Base-by-base conservation (phyloP, 2,329 filamentous ascomycete species). In the Alternaria ethzedia region DNA sequence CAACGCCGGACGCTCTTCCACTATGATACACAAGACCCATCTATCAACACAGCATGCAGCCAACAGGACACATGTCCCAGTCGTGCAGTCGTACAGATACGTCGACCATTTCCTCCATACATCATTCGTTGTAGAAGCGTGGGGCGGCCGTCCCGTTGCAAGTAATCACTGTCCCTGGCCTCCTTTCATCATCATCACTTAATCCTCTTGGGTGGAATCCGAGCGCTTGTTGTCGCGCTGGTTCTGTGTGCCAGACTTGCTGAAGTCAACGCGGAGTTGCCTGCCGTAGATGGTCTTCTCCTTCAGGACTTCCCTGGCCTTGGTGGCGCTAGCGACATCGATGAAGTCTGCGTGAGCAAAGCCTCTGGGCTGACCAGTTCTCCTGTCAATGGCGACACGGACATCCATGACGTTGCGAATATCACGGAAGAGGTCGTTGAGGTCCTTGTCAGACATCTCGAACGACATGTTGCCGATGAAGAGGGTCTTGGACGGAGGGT, bases 391-490 rank as follows among this genome's bases (percentile, higher is more conserved):
- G 55, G 93, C 91, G 59, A 97, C 90, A 64, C 94, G 89, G 51
- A 97, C 89, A 73, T 94, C 91, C 57, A 86, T 82, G 51, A 95
- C 86, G 77, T 92, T 90, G 54, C 86, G 83, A 63, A 96, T 84
- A 23, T 88, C 86, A 61, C 86, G 83, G 86, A 97, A 95, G 25
- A 96, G 81, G 57, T 89, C 85, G 81, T 94, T 94, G 57, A 97
- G 84, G 74, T 97, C 93, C 57, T 88, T 87, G 75, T 97, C 93
- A 9, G 91, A 91, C 83, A 94, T 91, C 81, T 96, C 91, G 76
- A 91, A 96, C 11, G 92, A 89, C 81, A 97, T 88, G 83, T 96
- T 96, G 70, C 93, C 93, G 70, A 97, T 87, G 83, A 91, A 97
- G 32, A 97, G 82, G 2, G 90, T 92, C 75, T 86, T 88, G 55